These are phyloP conservation scores for Cylindrotheca closterium DNA, from an alignment of 108 stramenopile genomes.

Conservation along the genomic window DNA sequence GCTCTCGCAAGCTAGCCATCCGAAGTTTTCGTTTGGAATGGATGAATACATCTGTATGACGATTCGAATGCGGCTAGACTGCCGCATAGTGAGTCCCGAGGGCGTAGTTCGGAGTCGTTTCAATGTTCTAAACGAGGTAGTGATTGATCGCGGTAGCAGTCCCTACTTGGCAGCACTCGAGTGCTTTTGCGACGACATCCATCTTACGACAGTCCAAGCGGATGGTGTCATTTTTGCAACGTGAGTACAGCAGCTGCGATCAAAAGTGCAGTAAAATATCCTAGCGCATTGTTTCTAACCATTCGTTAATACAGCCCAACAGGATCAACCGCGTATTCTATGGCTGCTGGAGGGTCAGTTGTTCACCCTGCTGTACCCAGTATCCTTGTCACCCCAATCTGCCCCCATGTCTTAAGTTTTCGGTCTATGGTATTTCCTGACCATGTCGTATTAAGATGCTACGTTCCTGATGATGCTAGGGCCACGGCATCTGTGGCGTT, in stretches of 20 bases:
- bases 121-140: slow-evolving; percentile 96
- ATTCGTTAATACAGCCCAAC: slow-evolving; percentile 58
- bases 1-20: not conserved
- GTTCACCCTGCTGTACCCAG: slow-evolving; percentile 95
- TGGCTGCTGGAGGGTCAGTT: slow-evolving; percentile 97
- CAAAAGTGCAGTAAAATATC: not conserved
- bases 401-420: slow-evolving; percentile 94
- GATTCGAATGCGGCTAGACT: slow-evolving; percentile 91
- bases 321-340: slow-evolving; percentile 94
- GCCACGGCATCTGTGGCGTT: slow-evolving; percentile 90
- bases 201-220: slow-evolving; percentile 94
- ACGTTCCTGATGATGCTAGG: slow-evolving; percentile 87
- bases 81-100: slow-evolving; percentile 69
- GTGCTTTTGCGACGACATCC: slow-evolving; percentile 89
- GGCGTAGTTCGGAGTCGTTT: slow-evolving; percentile 64
- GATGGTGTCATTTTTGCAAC: slow-evolving; percentile 96
- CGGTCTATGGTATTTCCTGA: slow-evolving; percentile 96
- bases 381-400: slow-evolving; percentile 95
- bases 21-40: slow-evolving; percentile 46
- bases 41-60: slow-evolving; percentile 75
- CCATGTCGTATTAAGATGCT: slow-evolving; percentile 80
- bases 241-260: slow-evolving; percentile 9
- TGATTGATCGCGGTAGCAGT: slow-evolving; percentile 90
- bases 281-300: not conserved
- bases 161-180: slow-evolving; percentile 90